Conservation (phyloP, 352 stramenopile genomes). For the Globisporangium okanoganense region DNA sequence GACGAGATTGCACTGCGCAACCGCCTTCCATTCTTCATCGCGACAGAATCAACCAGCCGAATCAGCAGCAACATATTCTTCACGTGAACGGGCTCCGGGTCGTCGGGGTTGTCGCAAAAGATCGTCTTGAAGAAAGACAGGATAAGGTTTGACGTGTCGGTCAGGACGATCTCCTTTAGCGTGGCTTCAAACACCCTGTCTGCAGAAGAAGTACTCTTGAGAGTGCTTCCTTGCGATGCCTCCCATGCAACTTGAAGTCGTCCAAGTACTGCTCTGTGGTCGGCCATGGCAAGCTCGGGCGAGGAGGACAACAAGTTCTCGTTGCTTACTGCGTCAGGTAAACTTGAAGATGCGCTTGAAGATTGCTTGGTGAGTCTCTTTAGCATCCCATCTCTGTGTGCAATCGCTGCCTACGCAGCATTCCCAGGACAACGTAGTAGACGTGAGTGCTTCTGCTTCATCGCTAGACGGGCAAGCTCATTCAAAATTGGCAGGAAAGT, state of each 20-base stretch:
- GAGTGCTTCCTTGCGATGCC: neutral
- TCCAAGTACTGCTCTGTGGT: constrained; percentile 19
- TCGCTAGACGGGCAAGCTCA: neutral
- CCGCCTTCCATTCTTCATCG: constrained; percentile 20
- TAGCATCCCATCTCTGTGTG: constrained; percentile 42
- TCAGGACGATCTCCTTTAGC: constrained; percentile 39
- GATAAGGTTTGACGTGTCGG: constrained; percentile 50
- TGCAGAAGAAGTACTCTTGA: neutral
- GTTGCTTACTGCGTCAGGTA: neutral
- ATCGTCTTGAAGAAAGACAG: constrained; percentile 47
- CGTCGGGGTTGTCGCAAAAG: constrained; percentile 31
- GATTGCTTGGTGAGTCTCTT: constrained; percentile 27
- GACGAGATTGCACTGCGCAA: constrained; percentile 11
- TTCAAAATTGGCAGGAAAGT: neutral
- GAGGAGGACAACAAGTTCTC: neutral
- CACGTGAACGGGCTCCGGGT: constrained; percentile 23
- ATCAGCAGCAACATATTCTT: constrained; percentile 38
- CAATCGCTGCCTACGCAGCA: constrained; percentile 18
- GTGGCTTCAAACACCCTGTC: constrained; percentile 23
- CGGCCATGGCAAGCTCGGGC: neutral
- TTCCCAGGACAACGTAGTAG: neutral
- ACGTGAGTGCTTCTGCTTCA: neutral
- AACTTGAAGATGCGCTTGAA: neutral
- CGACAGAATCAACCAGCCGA: constrained; percentile 44
- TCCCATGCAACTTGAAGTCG: constrained; percentile 24